Evolutionary conservation across 1,284 basidiomycete genomes (phyloP), one percentile per base, ranked within the genome.

Genomic region (Cryptococcus neoformans): DNA sequence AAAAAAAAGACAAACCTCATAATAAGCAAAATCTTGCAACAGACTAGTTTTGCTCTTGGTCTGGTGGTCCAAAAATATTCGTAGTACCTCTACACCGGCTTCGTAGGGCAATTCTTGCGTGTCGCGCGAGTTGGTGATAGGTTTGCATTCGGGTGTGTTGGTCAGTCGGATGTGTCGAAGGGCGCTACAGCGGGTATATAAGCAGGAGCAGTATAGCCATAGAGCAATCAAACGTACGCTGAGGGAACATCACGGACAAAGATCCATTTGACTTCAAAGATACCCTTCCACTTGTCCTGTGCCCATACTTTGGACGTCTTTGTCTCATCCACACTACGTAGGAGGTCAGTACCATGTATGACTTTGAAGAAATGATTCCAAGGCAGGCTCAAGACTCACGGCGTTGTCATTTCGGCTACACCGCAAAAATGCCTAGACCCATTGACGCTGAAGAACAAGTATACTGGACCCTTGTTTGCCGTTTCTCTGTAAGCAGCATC

Each of bases 241-340:
- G 94, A 92, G 14, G 92, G 92, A 51, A 96, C 91, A 70, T 95
- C 93, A 57, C 92, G 87, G 54, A 97, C 92, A 72, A 92, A 96
- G 66, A 95, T 87, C 93, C 94, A 97, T 58, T 87, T 84, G 53
- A 95, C 90, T 78, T 91, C 92, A 81, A 95, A 94, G 53, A 94
- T 90, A 21, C 93, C 93, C 78, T 97, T 96, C 93, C 93, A 97
- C 75, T 97, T 97, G 79, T 96, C 92, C 41, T 92, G 93, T 0
- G 92, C 92, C 93, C 93, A 97, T 9, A 97, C 93, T 2, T 88
- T 95, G 60, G 74, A 76, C 4, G 75, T 75, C 57, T 75, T 71
- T 16, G 71, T 74, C 59, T 81, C 80, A 63, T 81, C 80, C 38
- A 81, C 78, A 10, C 77, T 62, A 64, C 66, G 28, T 63, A 6